Evolutionary conservation across 2,329 filamentous ascomycete genomes (phyloP).

Genomic region (Cordyceps cicadae): DNA sequence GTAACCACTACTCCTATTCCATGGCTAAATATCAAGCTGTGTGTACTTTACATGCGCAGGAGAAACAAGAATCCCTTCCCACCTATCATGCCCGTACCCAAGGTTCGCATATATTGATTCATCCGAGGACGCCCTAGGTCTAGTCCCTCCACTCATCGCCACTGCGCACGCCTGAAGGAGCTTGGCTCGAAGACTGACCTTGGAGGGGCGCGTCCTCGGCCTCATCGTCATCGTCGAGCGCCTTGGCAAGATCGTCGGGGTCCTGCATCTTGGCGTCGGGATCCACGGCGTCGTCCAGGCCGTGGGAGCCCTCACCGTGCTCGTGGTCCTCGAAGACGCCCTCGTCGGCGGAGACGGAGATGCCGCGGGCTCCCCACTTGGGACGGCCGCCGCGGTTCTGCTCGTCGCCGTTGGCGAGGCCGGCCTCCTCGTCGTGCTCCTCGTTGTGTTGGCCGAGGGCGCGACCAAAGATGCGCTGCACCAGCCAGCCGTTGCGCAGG

Average conservation of each 20-base stretch:
- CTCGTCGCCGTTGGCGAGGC: conserved; percentile 31
- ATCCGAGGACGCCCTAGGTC: neutral
- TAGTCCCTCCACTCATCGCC: conserved; percentile 40
- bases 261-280: conserved; percentile 60
- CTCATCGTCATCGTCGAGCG: conserved; percentile 44
- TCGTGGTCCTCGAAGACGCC: conserved; percentile 44
- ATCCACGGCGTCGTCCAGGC: conserved; percentile 40
- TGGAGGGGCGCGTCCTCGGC: conserved; percentile 30
- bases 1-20: neutral
- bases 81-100: neutral
- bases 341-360: conserved; percentile 59
- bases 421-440: conserved; percentile 53
- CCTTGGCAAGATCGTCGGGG: conserved; percentile 55
- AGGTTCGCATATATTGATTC: neutral
- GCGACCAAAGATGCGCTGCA: conserved; percentile 67
- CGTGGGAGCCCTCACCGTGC: conserved; percentile 33
- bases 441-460: conserved; percentile 32
- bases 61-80: neutral
- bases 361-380: conserved; percentile 57
- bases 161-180: conserved; percentile 33
- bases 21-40: conserved; percentile 5
- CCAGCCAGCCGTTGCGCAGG: conserved; percentile 73
- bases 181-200: conserved; percentile 18
- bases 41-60: conserved; percentile 5
- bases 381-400: conserved; percentile 27